Percentiles rank a stretch among this genome's conserved stretches.
These are phyloP conservation scores for Phialophora expanda DNA, from an alignment of 2,329 filamentous ascomycete species.

Conservation along the genomic window DNA sequence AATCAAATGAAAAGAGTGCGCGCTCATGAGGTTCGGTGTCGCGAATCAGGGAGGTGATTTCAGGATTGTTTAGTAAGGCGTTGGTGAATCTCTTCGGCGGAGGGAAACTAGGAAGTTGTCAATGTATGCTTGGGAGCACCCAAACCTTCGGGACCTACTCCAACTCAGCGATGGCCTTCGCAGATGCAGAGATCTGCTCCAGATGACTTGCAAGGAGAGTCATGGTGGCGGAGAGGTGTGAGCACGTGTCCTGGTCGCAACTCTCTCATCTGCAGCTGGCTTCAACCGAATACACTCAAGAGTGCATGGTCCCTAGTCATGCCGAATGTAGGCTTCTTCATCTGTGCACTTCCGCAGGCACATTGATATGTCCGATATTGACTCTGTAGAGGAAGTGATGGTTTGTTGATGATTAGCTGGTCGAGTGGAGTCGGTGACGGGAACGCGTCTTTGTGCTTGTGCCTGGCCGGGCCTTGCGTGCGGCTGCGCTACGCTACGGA, in stretches of 20 bases:
- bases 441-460: slow-evolving; percentile 21
- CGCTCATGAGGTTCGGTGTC: slow-evolving; percentile 95
- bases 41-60: slow-evolving; percentile 92
- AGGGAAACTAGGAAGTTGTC: slow-evolving; percentile 68
- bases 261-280: neutral
- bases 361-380: neutral
- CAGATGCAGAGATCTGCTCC: slow-evolving; percentile 77
- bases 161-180: slow-evolving; percentile 74
- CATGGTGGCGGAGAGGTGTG: slow-evolving; percentile 55
- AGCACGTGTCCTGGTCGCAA: slow-evolving; percentile 16
- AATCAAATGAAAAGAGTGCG: slow-evolving; percentile 89
- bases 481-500: slow-evolving; percentile 15
- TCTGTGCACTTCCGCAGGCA: neutral
- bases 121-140: slow-evolving; percentile 29
- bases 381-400: neutral
- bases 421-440: slow-evolving; percentile 3
- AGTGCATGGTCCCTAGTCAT: neutral
- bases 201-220: slow-evolving; percentile 72
- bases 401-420: slow-evolving; percentile 10
- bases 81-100: slow-evolving; percentile 95
- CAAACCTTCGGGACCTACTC: slow-evolving; percentile 60
- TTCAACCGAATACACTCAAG: neutral
- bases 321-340: neutral
- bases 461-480: slow-evolving; percentile 15
- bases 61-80: slow-evolving; percentile 81